phyloP scores from a whole-genome alignment of 2,329 filamentous ascomycete species.

The Dactylellina sp. region DNA sequence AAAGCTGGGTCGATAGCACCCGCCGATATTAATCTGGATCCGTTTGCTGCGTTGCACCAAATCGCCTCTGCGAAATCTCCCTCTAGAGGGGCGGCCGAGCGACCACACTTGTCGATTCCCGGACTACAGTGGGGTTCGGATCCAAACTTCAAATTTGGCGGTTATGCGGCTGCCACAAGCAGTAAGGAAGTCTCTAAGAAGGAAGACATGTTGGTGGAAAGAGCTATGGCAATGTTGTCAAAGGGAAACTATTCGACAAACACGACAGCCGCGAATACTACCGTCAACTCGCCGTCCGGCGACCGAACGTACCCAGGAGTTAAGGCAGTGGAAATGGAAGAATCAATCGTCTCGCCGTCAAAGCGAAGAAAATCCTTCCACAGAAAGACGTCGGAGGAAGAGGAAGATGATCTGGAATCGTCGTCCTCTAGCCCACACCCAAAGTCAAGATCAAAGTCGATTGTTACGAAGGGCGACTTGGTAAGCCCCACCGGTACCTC shows the following conservation, averaged over 20 bases:
- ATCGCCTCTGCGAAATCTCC: slow-evolving; percentile 30
- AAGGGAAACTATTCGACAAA: slow-evolving; percentile 50
- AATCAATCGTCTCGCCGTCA: slow-evolving; percentile 49
- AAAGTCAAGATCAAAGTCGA: slow-evolving; percentile 34
- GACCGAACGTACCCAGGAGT: slow-evolving; percentile 56
- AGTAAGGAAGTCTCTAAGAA: slow-evolving; percentile 42
- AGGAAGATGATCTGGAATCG: slow-evolving; percentile 58
- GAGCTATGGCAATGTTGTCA: slow-evolving; percentile 58
- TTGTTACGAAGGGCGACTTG: slow-evolving; percentile 29
- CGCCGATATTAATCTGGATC: slow-evolving; percentile 45
- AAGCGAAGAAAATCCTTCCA: slow-evolving; percentile 55
- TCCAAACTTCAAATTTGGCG: slow-evolving; percentile 60
- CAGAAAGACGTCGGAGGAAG: slow-evolving; percentile 57
- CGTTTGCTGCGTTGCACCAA: slow-evolving; percentile 48
- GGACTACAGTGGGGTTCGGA: slow-evolving; percentile 60
- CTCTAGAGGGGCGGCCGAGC: slow-evolving; percentile 2
- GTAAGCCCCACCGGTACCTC: slow-evolving; percentile 60
- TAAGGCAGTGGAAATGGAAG: slow-evolving; percentile 27
- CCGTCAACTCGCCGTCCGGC: slow-evolving; percentile 60
- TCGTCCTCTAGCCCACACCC: slow-evolving; percentile 56
- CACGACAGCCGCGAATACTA: slow-evolving; percentile 59
- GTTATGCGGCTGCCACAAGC: slow-evolving; percentile 48
- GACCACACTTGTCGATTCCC: slow-evolving; percentile 43
- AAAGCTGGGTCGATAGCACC: slow-evolving; percentile 44
- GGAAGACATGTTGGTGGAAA: slow-evolving; percentile 53